Percentiles rank a stretch among this genome's conserved stretches.
Evolutionary conservation across 108 stramenopile species (phyloP).

Genomic region (Nannochloropsis gaditana): DNA sequence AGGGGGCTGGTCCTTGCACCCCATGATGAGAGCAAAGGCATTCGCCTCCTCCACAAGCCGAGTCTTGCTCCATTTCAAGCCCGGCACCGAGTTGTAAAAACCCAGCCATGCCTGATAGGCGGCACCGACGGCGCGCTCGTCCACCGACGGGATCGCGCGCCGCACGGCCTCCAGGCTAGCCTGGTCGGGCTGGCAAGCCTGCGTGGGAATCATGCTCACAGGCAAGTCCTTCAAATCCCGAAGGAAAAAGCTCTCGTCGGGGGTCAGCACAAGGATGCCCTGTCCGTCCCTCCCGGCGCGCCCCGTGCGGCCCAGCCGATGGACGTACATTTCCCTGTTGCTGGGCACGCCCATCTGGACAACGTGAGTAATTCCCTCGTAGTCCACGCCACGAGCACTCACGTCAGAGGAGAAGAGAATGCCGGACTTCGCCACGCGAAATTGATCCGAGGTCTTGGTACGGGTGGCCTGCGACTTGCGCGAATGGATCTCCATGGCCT

Average conservation of each 20-base stretch:
- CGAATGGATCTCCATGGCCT: conserved; percentile 76
- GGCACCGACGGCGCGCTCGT: conserved; percentile 41
- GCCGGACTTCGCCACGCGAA: conserved; percentile 56
- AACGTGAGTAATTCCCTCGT: conserved; percentile 67
- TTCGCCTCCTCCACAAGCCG: conserved; percentile 60
- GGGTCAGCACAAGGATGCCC: conserved; percentile 54
- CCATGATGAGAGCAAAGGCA: conserved; percentile 42
- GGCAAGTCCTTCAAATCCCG: conserved; percentile 24
- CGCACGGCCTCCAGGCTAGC: neutral
- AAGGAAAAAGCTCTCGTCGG: conserved; percentile 34
- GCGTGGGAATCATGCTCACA: neutral
- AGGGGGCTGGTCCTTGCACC: conserved; percentile 62
- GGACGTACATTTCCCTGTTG: conserved; percentile 77
- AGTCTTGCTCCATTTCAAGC: conserved; percentile 50
- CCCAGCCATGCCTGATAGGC: conserved; percentile 72
- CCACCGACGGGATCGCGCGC: neutral
- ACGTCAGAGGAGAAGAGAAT: conserved; percentile 82
- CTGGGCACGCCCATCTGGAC: conserved; percentile 71
- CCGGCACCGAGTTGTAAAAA: conserved; percentile 69
- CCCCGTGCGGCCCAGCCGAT: conserved; percentile 91
- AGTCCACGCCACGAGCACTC: conserved; percentile 83
- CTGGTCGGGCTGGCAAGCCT: neutral
- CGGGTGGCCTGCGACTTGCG: conserved; percentile 72
- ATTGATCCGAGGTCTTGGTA: conserved; percentile 61
- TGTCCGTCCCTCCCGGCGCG: conserved; percentile 64